These are phyloP conservation scores for Alternaria consortialis DNA, from an alignment of 2,329 filamentous ascomycete genomes.

Conservation along the genomic window DNA sequence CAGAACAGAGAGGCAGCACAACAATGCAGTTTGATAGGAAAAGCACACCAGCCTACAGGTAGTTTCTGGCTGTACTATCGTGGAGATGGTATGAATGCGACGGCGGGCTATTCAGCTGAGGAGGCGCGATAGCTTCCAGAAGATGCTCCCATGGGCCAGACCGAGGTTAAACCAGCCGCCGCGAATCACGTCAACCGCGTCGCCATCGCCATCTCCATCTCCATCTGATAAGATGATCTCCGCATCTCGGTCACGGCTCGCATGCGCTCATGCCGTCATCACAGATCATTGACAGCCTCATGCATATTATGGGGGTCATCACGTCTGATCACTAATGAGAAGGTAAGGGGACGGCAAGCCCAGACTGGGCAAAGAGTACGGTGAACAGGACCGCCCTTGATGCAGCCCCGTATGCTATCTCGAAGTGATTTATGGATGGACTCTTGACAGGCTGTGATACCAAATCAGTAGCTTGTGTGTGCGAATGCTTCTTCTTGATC, in stretches of 20 bases:
- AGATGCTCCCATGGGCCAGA: constrained; percentile 24
- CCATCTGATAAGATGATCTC: constrained; percentile 15
- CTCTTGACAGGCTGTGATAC: not conserved
- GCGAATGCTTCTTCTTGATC: not conserved
- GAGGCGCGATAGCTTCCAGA: constrained; percentile 27
- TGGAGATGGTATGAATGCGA: not conserved
- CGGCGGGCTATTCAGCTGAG: not conserved
- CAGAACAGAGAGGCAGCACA: not conserved
- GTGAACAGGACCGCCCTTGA: not conserved
- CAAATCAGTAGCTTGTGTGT: not conserved
- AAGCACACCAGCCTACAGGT: not conserved
- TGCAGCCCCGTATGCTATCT: not conserved
- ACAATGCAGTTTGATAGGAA: not conserved
- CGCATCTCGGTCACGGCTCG: not conserved
- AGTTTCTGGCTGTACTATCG: not conserved
- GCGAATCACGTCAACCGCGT: constrained; percentile 8
- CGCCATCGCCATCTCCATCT: not conserved
- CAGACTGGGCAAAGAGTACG: constrained; percentile 4
- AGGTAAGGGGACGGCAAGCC: not conserved
- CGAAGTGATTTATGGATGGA: not conserved
- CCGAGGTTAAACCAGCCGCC: constrained; percentile 24
- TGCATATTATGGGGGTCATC: not conserved
- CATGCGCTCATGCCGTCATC: not conserved
- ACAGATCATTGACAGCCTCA: not conserved
- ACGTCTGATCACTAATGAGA: not conserved